phyloP scores from a whole-genome alignment of 345 rosid species.

The Clarkia xantiana region DNA sequence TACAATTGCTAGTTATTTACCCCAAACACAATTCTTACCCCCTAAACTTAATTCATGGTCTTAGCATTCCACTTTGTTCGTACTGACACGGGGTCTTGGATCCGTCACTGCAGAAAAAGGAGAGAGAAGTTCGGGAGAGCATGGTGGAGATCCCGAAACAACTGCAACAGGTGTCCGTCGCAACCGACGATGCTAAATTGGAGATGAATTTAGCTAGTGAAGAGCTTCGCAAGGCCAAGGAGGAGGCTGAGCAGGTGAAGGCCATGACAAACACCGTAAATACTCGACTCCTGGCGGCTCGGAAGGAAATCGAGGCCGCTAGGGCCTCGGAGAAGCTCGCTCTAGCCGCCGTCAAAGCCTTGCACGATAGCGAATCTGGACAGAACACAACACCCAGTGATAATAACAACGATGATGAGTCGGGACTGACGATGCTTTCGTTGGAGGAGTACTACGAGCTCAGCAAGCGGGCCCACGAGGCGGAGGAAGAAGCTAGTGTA shows the following conservation, averaged over 20 bases:
- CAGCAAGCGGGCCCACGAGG: slow-evolving; percentile 65
- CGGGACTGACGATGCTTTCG: slow-evolving; percentile 48
- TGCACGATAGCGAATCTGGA: slow-evolving; percentile 68
- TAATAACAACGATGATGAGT: slow-evolving; percentile 22
- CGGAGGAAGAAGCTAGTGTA: slow-evolving; percentile 57
- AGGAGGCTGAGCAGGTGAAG: slow-evolving; percentile 74
- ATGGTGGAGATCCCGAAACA: slow-evolving; percentile 57
- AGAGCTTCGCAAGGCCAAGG: slow-evolving; percentile 58
- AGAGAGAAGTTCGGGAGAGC: slow-evolving; percentile 50
- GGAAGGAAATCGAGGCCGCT: slow-evolving; percentile 77
- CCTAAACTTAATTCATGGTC: too few species aligned
- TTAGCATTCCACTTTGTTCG: too few species aligned
- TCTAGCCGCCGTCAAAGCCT: slow-evolving; percentile 67
- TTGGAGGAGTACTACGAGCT: slow-evolving; percentile 80
- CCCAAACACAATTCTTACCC: too few species aligned
- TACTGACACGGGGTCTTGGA: too few species aligned
- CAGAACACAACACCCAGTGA: slow-evolving; percentile 16
- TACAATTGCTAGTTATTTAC: too few species aligned
- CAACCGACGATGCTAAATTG: slow-evolving; percentile 69
- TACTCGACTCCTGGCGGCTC: slow-evolving; percentile 60
- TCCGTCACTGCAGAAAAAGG: slow-evolving; percentile 14
- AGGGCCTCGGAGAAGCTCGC: slow-evolving; percentile 82
- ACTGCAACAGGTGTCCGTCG: slow-evolving; percentile 52
- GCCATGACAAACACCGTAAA: slow-evolving; percentile 59
- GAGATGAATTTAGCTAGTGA: slow-evolving; percentile 50